Percentiles rank a stretch among this genome's conserved stretches.
Evolutionary conservation across 805 yeast species (phyloP).

Genomic region (Pichia nanzhaoensis): DNA sequence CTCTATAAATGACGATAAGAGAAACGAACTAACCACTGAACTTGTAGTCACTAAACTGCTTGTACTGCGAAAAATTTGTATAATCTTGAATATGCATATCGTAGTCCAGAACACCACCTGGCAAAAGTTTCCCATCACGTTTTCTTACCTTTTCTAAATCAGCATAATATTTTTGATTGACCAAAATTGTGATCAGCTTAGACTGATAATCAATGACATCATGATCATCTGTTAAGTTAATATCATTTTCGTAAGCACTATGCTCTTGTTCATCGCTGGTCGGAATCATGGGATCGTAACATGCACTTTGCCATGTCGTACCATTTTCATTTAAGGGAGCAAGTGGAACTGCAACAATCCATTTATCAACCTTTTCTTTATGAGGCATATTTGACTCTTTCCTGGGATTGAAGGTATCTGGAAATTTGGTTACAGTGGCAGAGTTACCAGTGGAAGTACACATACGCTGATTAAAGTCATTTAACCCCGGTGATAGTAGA

Average conservation of each 20-base stretch:
- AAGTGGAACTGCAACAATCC: slow-evolving; percentile 58
- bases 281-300: slow-evolving; percentile 43
- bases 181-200: slow-evolving; percentile 41
- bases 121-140: slow-evolving; percentile 5
- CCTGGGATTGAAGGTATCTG: slow-evolving; percentile 54
- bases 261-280: slow-evolving; percentile 20
- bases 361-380: slow-evolving; percentile 55
- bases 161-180: slow-evolving; percentile 33
- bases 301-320: slow-evolving; percentile 33
- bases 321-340: slow-evolving; percentile 21
- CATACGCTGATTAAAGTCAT: too few species aligned
- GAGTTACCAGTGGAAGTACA: background rate
- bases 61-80: background rate
- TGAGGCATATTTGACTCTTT: slow-evolving; percentile 55
- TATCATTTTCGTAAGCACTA: slow-evolving; percentile 11
- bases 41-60: slow-evolving; percentile 4
- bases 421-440: slow-evolving; percentile 26
- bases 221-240: slow-evolving; percentile 33
- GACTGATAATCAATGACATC: slow-evolving; percentile 50
- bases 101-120: slow-evolving; percentile 1
- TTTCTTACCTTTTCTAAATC: slow-evolving; percentile 18
- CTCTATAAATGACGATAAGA: background rate
- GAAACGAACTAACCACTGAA: background rate
- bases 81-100: background rate
- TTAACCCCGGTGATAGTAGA: too few species aligned